These are phyloP conservation scores for Trichomonascaceae sp. DNA, from an alignment of 1,139 yeast genomes.

Conservation along the genomic window DNA sequence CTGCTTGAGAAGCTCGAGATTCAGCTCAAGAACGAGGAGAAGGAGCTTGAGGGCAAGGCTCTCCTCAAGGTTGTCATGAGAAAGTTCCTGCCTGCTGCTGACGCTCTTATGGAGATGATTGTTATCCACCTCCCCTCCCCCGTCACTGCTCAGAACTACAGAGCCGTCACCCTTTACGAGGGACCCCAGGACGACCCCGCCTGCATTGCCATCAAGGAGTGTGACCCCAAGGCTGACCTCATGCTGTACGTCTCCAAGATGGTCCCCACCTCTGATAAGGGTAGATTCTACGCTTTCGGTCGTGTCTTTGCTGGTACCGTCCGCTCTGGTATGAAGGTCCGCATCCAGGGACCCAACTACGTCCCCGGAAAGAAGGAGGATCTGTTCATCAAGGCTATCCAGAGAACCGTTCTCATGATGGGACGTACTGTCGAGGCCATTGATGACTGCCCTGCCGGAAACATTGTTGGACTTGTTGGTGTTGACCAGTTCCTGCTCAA, in stretches of 20 bases:
- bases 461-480: slow-evolving; percentile 99
- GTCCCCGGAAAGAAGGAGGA: slow-evolving; percentile 97
- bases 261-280: slow-evolving; percentile 99
- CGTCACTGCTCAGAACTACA: slow-evolving; percentile 96
- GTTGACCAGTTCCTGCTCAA: slow-evolving; percentile 98
- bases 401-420: slow-evolving; percentile 99
- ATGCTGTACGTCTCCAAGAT: slow-evolving; percentile 99
- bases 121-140: slow-evolving; percentile 98
- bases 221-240: slow-evolving; percentile 97
- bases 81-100: slow-evolving; percentile 99
- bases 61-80: slow-evolving; percentile 97
- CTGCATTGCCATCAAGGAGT: slow-evolving; percentile 87
- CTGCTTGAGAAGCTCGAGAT: slow-evolving; percentile 90
- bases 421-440: slow-evolving; percentile 97
- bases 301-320: slow-evolving; percentile 99
- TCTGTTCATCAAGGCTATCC: slow-evolving; percentile 91
- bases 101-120: slow-evolving; percentile 98
- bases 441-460: slow-evolving; percentile 99
- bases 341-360: slow-evolving; percentile 99
- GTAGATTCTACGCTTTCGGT: slow-evolving; percentile 99
- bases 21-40: slow-evolving; percentile 81
- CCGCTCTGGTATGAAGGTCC: slow-evolving; percentile 96
- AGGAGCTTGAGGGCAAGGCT: slow-evolving; percentile 97
- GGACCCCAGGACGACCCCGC: slow-evolving; percentile 95
- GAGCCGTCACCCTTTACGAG: slow-evolving; percentile 98